Percentiles rank a stretch among this genome's conserved stretches.
Conservation (phyloP, 1,284 basidiomycete species). For the Porodaedalea pini region DNA sequence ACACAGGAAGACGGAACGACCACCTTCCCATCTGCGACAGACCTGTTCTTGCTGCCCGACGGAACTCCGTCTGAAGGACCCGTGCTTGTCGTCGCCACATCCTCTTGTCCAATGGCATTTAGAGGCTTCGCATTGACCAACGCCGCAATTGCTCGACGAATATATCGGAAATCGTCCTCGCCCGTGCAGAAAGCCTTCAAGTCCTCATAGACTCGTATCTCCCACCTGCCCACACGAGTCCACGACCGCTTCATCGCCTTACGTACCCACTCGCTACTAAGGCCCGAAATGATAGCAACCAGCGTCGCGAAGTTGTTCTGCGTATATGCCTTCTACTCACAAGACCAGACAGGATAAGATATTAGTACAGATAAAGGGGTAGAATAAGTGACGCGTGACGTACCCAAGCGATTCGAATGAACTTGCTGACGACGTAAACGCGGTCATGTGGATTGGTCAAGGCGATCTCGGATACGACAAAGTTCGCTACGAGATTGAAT, state of each 20-base stretch:
- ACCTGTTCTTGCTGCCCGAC: constrained; percentile 35
- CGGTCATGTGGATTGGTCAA: constrained; percentile 67
- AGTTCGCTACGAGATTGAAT: constrained; percentile 85
- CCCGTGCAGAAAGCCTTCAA: constrained; percentile 68
- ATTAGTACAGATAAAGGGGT: constrained; percentile 18
- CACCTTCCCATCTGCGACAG: constrained; percentile 42
- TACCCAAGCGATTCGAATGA: constrained; percentile 86
- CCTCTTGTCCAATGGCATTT: constrained; percentile 43
- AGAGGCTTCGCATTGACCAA: constrained; percentile 63
- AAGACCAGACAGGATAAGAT: constrained; percentile 3
- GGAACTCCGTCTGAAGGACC: constrained; percentile 35
- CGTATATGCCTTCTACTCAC: constrained; percentile 73
- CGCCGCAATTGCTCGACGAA: constrained; percentile 62
- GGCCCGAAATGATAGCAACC: constrained; percentile 77
- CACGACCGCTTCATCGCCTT: constrained; percentile 67
- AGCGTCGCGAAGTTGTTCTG: constrained; percentile 80
- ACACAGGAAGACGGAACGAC: constrained; percentile 52
- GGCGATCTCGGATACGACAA: constrained; percentile 77
- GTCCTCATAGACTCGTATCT: constrained; percentile 74
- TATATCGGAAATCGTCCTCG: constrained; percentile 71
- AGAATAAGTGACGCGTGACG: neutral
- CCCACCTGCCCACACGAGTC: constrained; percentile 67
- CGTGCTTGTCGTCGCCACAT: constrained; percentile 48
- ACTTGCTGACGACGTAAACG: constrained; percentile 66
- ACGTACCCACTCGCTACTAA: constrained; percentile 70